phyloP scores from a whole-genome alignment of 2,329 filamentous ascomycete species.

The Aspergillus sp. region DNA sequence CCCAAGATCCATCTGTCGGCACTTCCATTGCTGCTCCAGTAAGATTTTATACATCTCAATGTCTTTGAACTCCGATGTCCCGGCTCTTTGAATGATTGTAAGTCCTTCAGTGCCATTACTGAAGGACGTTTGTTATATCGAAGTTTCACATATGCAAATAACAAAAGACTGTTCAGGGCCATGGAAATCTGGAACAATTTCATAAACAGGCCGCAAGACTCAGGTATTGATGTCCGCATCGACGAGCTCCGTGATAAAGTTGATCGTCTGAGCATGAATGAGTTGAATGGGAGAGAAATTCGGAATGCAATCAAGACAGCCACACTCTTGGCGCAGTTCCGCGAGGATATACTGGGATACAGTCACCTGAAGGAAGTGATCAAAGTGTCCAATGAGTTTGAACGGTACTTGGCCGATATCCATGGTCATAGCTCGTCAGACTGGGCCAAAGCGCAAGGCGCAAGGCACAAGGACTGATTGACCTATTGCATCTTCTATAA shows the following conservation, averaged over 20 bases:
- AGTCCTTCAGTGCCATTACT: too few relatives aligned
- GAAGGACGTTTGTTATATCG: too few relatives aligned
- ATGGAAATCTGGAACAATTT: neutral
- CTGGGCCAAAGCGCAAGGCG: neutral
- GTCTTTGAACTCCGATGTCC: too few relatives aligned
- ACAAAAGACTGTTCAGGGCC: conserved; percentile 6
- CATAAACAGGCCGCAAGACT: neutral
- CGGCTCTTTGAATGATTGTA: too few relatives aligned
- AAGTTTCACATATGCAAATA: conserved; percentile 8
- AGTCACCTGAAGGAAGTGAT: neutral
- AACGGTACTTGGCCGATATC: neutral
- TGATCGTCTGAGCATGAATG: neutral
- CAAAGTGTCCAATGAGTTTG: neutral
- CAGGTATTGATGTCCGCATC: neutral
- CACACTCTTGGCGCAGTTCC: neutral
- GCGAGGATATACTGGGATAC: neutral
- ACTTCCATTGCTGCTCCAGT: too few relatives aligned
- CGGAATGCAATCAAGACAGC: neutral
- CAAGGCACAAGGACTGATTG: neutral
- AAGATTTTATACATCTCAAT: too few relatives aligned
- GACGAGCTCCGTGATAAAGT: neutral
- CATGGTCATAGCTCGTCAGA: neutral
- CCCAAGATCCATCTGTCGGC: too few relatives aligned
- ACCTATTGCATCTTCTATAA: neutral
- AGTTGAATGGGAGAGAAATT: neutral